Conservation (phyloP, 1,139 yeast species). For the Suhomyces kunorum region DNA sequence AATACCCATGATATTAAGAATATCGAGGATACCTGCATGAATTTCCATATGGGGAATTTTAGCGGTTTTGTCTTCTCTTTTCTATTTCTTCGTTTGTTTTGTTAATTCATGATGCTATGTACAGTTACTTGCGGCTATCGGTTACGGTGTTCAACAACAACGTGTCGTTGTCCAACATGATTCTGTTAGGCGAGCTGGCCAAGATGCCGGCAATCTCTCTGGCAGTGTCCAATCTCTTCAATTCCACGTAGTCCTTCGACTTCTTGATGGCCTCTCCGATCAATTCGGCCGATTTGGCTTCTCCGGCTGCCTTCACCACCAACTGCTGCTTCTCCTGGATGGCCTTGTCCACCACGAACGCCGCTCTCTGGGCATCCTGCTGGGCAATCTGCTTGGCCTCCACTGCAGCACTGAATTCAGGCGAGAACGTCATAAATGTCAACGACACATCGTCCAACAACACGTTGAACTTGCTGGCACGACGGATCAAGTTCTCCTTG, state of each 20-base stretch:
- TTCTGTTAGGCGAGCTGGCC: slow-evolving; percentile 86
- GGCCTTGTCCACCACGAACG: slow-evolving; percentile 94
- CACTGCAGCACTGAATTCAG: slow-evolving; percentile 96
- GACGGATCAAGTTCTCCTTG: slow-evolving; percentile 84
- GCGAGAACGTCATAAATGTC: slow-evolving; percentile 95
- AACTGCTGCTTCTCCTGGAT: slow-evolving; percentile 96
- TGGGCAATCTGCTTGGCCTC: slow-evolving; percentile 99
- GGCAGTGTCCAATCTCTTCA: slow-evolving; percentile 96
- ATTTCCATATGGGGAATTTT: too few species aligned
- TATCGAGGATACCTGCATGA: too few species aligned
- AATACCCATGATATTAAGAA: too few species aligned
- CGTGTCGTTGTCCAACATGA: slow-evolving; percentile 88
- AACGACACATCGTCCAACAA: slow-evolving; percentile 92
- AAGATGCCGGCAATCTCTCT: slow-evolving; percentile 89
- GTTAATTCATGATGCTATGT: slow-evolving; percentile 5
- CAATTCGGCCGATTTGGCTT: slow-evolving; percentile 95
- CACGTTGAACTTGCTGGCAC: slow-evolving; percentile 89
- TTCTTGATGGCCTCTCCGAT: slow-evolving; percentile 99
- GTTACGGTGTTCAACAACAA: slow-evolving; percentile 84
- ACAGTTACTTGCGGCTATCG: slow-evolving; percentile 51
- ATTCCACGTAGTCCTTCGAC: slow-evolving; percentile 91
- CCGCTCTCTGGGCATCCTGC: slow-evolving; percentile 98
- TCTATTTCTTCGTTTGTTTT: background rate
- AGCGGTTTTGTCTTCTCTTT: background rate
- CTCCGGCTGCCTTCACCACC: slow-evolving; percentile 97